Evolutionary conservation across 768 basidiomycete species (phyloP), one percentile per base, ranked within the genome.

Genomic region (Leccinum sublutescens): DNA sequence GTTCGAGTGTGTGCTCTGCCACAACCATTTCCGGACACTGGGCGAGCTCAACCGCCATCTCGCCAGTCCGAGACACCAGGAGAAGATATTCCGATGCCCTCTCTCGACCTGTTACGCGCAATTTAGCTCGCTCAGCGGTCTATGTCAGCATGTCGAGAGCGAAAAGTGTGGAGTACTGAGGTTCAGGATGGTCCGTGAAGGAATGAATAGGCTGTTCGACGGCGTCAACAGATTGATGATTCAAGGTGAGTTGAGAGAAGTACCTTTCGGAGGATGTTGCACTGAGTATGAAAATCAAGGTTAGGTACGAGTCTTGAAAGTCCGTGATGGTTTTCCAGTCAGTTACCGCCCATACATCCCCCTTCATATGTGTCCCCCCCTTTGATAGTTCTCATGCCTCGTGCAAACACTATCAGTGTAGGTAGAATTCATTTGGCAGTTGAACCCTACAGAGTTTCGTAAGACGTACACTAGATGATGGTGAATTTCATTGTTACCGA

Each of bases 1-100:
- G 5, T 90, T 77, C 68, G 86, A 90, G 70, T 90, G 88, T 70
- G 82, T 83, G 66, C 70, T 90, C 25, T 89, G 88, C 68, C 78
- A 83, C 67, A 57, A 54, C 21, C 62, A 52, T 12, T 85, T 79
- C 64, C 29, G 63, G 52, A 64, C 74, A 0, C 77, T 88, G 12
- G 11, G 15, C 0, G 73, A 70, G 7, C 77, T 90, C 52, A 87
- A 90, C 64, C 76, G 80, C 61, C 89, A 90, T 65, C 76, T 89
- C 48, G 76, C 78, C 52, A 88, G 88, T 70, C 85, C 88, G 2
- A 74, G 66, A 3, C 88, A 89, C 66, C 70, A 79, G 62, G 76
- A 79, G 1, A 78, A 75, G 67, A 74, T 79, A 2, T 88, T 85
- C 64, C 63, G 78, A 3, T 89, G 88, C 71, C 85, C 84, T 4